Conservation (phyloP, 2,329 filamentous ascomycete species). For the Microdochium trichocladiopsis region DNA sequence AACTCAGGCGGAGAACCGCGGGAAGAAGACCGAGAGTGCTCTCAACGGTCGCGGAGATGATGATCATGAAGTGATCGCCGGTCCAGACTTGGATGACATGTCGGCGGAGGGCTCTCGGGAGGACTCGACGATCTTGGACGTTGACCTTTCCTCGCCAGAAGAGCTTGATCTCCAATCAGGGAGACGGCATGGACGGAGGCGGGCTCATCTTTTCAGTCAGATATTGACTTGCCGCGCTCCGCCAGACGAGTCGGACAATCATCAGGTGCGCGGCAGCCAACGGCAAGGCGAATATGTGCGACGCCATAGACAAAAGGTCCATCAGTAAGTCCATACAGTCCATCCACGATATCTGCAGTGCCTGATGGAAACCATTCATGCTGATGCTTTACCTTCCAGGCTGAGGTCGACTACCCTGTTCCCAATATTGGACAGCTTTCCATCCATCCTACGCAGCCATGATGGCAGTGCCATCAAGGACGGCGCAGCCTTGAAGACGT, state of each 20-base stretch:
- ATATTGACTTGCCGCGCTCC: constrained; percentile 24
- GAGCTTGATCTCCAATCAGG: constrained; percentile 18
- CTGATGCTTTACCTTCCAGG: constrained; percentile 2
- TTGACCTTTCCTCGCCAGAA: constrained; percentile 32
- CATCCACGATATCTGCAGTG: too few relatives aligned
- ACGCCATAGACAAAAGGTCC: constrained; percentile 17
- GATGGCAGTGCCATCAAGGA: constrained; percentile 24
- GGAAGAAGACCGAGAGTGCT: constrained; percentile 8
- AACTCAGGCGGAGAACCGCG: constrained; percentile 17
- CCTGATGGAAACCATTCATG: too few relatives aligned
- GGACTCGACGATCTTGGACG: constrained; percentile 24
- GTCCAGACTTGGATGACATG: constrained; percentile 15
- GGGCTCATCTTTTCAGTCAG: constrained; percentile 34
- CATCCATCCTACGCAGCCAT: constrained; percentile 57
- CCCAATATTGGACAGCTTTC: constrained; percentile 79
- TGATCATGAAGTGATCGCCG: constrained; percentile 21
- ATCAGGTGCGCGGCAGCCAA: not conserved
- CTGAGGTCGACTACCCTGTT: constrained; percentile 45
- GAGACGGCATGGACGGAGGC: constrained; percentile 13
- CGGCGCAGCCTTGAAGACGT: constrained; percentile 43
- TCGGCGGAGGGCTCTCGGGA: constrained; percentile 16
- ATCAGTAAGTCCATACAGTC: constrained; percentile 20
- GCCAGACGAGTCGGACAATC: constrained; percentile 5
- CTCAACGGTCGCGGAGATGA: constrained; percentile 18
- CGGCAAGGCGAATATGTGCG: constrained; percentile 3